Evolutionary conservation across 2,329 filamentous ascomycete genomes (phyloP).

Genomic region (Sporothrix dimorphospora): DNA sequence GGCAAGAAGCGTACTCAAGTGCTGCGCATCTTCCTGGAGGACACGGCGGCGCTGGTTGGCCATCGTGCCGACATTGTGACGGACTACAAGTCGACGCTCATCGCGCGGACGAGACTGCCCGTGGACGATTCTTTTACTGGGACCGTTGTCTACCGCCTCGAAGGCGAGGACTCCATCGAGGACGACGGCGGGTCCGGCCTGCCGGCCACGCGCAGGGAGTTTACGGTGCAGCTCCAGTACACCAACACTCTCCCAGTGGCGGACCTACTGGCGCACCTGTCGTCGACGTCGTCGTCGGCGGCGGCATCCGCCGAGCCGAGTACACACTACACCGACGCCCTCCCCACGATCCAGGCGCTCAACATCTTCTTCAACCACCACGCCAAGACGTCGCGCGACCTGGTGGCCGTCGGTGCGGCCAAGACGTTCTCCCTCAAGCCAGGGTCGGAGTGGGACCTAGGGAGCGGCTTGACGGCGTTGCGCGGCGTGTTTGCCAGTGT

Average conservation of each 20-base stretch:
- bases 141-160: slow-evolving; percentile 37
- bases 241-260: slow-evolving; percentile 37
- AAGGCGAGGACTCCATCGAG: slow-evolving; percentile 39
- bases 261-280: slow-evolving; percentile 38
- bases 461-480: slow-evolving; percentile 38
- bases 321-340: slow-evolving; percentile 34
- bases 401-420: slow-evolving; percentile 39
- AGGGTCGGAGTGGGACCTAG: slow-evolving; percentile 34
- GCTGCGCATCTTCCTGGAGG: slow-evolving; percentile 37
- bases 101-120: slow-evolving; percentile 37
- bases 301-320: slow-evolving; percentile 24
- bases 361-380: slow-evolving; percentile 64
- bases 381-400: slow-evolving; percentile 36
- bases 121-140: slow-evolving; percentile 2
- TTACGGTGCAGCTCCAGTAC: slow-evolving; percentile 34
- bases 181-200: slow-evolving; percentile 21
- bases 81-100: slow-evolving; percentile 42
- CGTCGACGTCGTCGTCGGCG: slow-evolving; percentile 32
- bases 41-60: slow-evolving; percentile 33
- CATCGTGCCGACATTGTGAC: slow-evolving; percentile 38
- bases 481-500: slow-evolving; percentile 44
- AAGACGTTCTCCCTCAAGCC: slow-evolving; percentile 38
- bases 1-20: slow-evolving; percentile 35
- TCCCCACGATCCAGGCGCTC: slow-evolving; percentile 67
- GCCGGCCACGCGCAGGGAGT: slow-evolving; percentile 30